Percentiles rank a stretch among this genome's conserved stretches.
phyloP scores from a whole-genome alignment of 352 stramenopile species.

The Phytophthora melonis region DNA sequence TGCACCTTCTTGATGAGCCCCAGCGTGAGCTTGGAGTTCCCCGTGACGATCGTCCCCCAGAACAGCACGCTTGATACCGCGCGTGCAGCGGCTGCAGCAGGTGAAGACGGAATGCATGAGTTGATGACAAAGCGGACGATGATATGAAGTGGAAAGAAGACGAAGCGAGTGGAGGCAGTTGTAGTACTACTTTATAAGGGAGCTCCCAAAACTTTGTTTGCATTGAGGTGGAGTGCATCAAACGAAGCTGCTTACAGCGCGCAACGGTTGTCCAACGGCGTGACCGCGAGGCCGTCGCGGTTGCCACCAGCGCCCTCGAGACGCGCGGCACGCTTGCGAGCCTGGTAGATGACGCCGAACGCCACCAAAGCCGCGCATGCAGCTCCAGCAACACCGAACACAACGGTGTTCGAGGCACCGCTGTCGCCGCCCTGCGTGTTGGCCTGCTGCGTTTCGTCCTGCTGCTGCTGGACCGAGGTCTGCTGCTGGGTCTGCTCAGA shows the following conservation, averaged over 20 bases:
- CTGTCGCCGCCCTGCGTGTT: conserved; percentile 47
- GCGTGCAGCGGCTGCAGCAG: neutral
- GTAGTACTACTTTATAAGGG: neutral
- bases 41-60: conserved; percentile 14
- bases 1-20: conserved; percentile 26
- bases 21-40: conserved; percentile 20
- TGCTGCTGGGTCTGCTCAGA: conserved; percentile 22
- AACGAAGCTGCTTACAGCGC: conserved; percentile 47
- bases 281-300: conserved; percentile 49
- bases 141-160: conserved; percentile 1
- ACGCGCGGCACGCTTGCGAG: conserved; percentile 63
- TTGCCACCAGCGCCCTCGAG: conserved; percentile 61
- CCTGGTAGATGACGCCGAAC: conserved; percentile 80
- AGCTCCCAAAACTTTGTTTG: neutral
- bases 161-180: neutral
- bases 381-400: conserved; percentile 35
- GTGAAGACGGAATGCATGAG: neutral
- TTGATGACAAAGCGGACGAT: neutral
- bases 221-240: neutral
- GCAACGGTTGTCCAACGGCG: conserved; percentile 51
- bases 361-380: conserved; percentile 53
- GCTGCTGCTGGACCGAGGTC: conserved; percentile 23
- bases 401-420: conserved; percentile 24
- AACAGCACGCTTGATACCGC: conserved; percentile 10
- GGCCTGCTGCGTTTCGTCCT: conserved; percentile 36